Percentiles rank a stretch among this genome's conserved stretches.
phyloP scores from a whole-genome alignment of 768 basidiomycete genomes.

The Lyophyllum semitale region DNA sequence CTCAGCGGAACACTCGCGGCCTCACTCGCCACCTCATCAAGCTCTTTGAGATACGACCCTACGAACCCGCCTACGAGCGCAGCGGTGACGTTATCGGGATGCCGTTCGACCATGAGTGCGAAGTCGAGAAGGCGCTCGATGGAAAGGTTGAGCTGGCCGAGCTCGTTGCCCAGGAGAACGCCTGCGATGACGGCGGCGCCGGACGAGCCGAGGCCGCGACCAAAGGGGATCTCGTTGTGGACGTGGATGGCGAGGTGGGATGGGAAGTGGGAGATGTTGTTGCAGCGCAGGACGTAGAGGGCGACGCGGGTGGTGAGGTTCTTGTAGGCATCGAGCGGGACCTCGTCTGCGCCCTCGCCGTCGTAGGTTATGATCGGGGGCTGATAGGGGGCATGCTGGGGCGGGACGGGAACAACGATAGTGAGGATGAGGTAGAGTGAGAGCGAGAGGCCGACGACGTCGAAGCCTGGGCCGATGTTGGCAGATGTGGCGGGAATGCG shows the following conservation, averaged over 20 bases:
- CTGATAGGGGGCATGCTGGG: slow-evolving; percentile 33
- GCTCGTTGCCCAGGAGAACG: slow-evolving; percentile 83
- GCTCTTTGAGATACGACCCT: slow-evolving; percentile 91
- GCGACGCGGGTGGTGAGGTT: slow-evolving; percentile 97
- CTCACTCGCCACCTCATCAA: slow-evolving; percentile 76
- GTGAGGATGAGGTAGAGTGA: slow-evolving; percentile 81
- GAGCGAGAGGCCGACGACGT: slow-evolving; percentile 97
- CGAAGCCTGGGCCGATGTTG: slow-evolving; percentile 98
- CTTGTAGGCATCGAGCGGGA: slow-evolving; percentile 93
- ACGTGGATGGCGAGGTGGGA: slow-evolving; percentile 72
- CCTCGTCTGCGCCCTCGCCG: slow-evolving; percentile 89
- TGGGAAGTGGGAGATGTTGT: slow-evolving; percentile 75
- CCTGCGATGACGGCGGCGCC: slow-evolving; percentile 99
- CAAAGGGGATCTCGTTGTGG: slow-evolving; percentile 95
- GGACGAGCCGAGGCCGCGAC: slow-evolving; percentile 95
- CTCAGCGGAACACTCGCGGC: slow-evolving; percentile 91
- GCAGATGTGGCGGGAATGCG: slow-evolving; percentile 96
- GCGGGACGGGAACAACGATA: slow-evolving; percentile 42
- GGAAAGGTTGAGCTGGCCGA: slow-evolving; percentile 74
- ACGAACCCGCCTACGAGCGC: slow-evolving; percentile 97
- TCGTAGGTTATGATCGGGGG: slow-evolving; percentile 73
- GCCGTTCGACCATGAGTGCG: slow-evolving; percentile 98
- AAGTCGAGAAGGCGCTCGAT: slow-evolving; percentile 84
- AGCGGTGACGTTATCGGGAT: slow-evolving; percentile 98
- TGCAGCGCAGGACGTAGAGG: slow-evolving; percentile 95